These are phyloP conservation scores for Pseudogymnoascus verrucosus DNA, from an alignment of 2,329 filamentous ascomycete genomes.

Conservation along the genomic window DNA sequence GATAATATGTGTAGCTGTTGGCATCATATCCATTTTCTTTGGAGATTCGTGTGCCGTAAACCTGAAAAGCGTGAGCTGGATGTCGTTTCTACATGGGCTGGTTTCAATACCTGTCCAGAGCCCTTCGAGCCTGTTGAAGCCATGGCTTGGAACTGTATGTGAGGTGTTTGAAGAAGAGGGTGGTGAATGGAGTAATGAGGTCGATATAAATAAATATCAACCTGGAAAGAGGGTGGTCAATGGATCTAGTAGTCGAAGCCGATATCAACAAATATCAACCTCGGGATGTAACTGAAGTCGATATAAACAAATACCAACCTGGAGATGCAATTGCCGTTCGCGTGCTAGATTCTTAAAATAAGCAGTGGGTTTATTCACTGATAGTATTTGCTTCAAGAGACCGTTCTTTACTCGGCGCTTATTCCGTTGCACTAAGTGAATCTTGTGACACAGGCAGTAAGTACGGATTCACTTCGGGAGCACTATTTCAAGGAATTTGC, in stretches of 20 bases:
- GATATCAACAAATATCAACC: neutral
- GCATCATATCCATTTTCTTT: slow-evolving; percentile 32
- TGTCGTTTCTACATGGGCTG: neutral
- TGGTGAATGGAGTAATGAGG: neutral
- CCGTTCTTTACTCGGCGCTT: neutral
- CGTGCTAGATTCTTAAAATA: neutral
- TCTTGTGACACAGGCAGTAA: neutral
- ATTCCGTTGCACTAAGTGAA: neutral
- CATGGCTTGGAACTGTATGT: neutral
- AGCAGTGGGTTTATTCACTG: neutral
- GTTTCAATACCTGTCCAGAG: neutral
- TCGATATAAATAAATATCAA: neutral
- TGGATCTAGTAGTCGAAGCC: neutral
- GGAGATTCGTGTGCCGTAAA: slow-evolving; percentile 29
- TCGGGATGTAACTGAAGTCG: neutral
- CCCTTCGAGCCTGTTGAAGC: neutral
- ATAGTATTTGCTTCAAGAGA: neutral
- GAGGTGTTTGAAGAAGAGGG: neutral
- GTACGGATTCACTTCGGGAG: neutral
- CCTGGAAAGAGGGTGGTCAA: neutral
- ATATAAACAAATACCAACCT: neutral
- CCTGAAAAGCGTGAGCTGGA: slow-evolving; percentile 10
- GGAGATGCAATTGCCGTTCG: neutral
- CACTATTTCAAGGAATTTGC: neutral
- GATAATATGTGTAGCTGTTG: slow-evolving; percentile 36